These are phyloP conservation scores for Ajuga chamaepitys DNA, from an alignment of 257 asterid species.

Conservation along the genomic window DNA sequence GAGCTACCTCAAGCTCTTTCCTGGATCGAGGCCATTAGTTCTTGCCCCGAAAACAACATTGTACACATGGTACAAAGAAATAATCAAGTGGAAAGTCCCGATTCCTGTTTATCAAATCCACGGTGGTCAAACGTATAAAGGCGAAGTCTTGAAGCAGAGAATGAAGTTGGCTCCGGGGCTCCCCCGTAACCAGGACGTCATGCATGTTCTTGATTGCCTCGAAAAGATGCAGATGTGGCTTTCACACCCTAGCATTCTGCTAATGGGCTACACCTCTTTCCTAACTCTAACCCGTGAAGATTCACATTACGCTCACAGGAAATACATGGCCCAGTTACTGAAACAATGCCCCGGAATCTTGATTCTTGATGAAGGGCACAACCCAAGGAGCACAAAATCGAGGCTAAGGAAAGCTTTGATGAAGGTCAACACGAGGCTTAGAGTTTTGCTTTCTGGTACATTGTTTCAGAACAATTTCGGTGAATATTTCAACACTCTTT, in stretches of 20 bases:
- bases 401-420: constrained; percentile 82
- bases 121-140: constrained; percentile 95
- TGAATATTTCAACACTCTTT: constrained; percentile 93
- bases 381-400: constrained; percentile 95
- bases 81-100: constrained; percentile 92
- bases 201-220: constrained; percentile 95
- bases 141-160: constrained; percentile 86
- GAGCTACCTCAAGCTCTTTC: constrained; percentile 86
- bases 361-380: constrained; percentile 94
- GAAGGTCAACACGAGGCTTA: constrained; percentile 81
- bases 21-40: constrained; percentile 87
- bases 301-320: constrained; percentile 87
- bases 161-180: constrained; percentile 69
- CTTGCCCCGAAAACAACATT: constrained; percentile 95
- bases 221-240: constrained; percentile 99
- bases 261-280: constrained; percentile 97
- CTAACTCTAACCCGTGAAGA: constrained; percentile 85
- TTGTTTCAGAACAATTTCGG: constrained; percentile 93
- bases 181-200: constrained; percentile 87
- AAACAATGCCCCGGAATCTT: constrained; percentile 89
- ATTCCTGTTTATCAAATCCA: constrained; percentile 96
- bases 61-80: constrained; percentile 96
- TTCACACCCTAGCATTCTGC: constrained; percentile 82
- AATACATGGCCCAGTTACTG: constrained; percentile 87
- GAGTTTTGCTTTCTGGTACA: constrained; percentile 89